A percentile compares a stretch with the other conserved stretches of the same genome.
These are phyloP conservation scores for Nitzschia palea DNA, from an alignment of 108 stramenopile species.

Conservation along the genomic window DNA sequence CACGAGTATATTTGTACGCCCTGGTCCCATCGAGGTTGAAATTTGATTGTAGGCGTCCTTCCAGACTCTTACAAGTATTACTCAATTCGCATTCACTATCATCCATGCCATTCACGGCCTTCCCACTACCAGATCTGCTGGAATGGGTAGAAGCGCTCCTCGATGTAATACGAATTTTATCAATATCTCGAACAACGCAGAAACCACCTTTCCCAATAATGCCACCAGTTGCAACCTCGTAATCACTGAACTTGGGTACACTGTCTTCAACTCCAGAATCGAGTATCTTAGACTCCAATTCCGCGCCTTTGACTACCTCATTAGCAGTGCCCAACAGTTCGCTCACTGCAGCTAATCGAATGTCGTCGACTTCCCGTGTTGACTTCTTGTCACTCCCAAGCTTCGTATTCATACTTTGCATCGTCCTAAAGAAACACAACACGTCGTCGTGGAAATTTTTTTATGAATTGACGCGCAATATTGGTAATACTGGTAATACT, in stretches of 20 bases:
- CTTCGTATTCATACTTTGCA: too few relatives aligned
- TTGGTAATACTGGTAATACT: too few relatives aligned
- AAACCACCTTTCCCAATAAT: slow-evolving; percentile 83
- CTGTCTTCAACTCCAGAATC: background rate
- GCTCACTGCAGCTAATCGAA: background rate
- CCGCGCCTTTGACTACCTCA: slow-evolving; percentile 18
- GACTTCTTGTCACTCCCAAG: too few relatives aligned
- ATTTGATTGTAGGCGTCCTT: background rate
- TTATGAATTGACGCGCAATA: too few relatives aligned
- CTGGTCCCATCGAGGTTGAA: background rate
- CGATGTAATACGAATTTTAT: slow-evolving; percentile 5
- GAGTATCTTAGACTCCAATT: slow-evolving; percentile 9
- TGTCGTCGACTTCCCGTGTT: too few relatives aligned
- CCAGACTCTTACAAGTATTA: background rate
- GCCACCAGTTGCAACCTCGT: slow-evolving; percentile 57
- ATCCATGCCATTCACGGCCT: background rate
- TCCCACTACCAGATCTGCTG: background rate
- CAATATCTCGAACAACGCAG: slow-evolving; percentile 70
- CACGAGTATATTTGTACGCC: slow-evolving; percentile 9
- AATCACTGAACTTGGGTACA: slow-evolving; percentile 18
- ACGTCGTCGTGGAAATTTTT: too few relatives aligned
- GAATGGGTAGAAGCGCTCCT: background rate
- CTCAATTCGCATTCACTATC: too few relatives aligned
- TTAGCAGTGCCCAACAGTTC: slow-evolving; percentile 7
- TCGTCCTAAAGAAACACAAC: too few relatives aligned